A percentile compares a stretch with the other conserved stretches of the same genome.
phyloP scores from a whole-genome alignment of 176 grass and related monocot genomes.

The Musa schizocarpa region DNA sequence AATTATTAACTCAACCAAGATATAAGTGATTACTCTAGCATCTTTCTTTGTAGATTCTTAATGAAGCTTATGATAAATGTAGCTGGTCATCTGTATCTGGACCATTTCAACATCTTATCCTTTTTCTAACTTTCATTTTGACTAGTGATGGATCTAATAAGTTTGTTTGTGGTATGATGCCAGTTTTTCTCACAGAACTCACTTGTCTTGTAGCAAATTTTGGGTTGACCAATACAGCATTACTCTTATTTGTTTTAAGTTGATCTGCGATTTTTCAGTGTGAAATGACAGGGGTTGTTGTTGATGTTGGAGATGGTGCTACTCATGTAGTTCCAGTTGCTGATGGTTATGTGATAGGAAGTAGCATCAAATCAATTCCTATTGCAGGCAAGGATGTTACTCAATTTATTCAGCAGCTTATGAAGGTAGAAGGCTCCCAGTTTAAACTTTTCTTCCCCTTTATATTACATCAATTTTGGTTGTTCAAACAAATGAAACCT shows the following conservation, averaged over 20 bases:
- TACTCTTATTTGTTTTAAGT: conserved; percentile 1
- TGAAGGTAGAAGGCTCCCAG: conserved; percentile 39
- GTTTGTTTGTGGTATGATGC: too few species aligned
- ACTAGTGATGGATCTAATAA: background rate
- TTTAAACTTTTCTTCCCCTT: background rate
- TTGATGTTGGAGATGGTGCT: conserved; percentile 96
- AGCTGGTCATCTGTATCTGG: background rate
- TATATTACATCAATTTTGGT: background rate
- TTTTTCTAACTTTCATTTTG: too few species aligned
- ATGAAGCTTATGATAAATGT: background rate
- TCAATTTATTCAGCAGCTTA: conserved; percentile 90
- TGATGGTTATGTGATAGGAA: conserved; percentile 98
- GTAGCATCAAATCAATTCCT: conserved; percentile 96
- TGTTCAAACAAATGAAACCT: background rate
- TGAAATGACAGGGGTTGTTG: conserved; percentile 99
- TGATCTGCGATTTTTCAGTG: conserved; percentile 48
- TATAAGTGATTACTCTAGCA: background rate
- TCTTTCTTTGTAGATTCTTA: background rate
- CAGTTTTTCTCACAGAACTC: too few species aligned
- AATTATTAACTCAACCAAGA: too few species aligned
- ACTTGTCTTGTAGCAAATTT: too few species aligned
- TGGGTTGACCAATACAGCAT: background rate
- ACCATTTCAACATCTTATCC: background rate
- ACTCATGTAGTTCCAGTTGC: conserved; percentile 96
- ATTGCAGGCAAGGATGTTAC: conserved; percentile 97